Evolutionary conservation across 2,329 filamentous ascomycete species (phyloP), one percentile per base, ranked within the genome.

Genomic region (Madurella fahalii): DNA sequence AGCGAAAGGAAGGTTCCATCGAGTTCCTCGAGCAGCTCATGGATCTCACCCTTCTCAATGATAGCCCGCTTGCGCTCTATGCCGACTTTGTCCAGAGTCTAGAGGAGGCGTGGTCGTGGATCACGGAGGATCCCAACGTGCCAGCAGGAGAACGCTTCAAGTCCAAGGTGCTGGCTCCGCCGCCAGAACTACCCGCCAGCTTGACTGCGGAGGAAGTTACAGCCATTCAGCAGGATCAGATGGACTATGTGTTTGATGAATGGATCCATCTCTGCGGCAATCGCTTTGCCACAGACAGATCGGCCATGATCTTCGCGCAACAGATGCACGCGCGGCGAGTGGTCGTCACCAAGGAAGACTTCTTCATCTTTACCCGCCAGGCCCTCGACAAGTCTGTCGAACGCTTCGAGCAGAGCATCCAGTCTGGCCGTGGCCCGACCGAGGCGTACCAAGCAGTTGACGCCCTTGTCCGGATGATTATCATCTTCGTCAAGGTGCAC

Each of bases 231-330:
- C 83, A 85, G 58, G 90, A 95, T 58, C 90, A 96, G 69, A 84
- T 95, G 72, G 90, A 95, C 63, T 97, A 99, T 67, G 81, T 96
- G 17, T 96, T 99, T 65, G 91, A 93, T 42, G 94, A 99, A 73
- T 99, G 94, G 94, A 82, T 93, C 30, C 85, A 87, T 56, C 80
- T 96, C 8, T 87, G 81, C 73, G 87, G 87, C 69, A 89, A 90
- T 63, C 81, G 84, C n/a, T 84, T 86, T 61, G 83, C 86, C 4
- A 85, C 86, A 4, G 87, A 90, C 58, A 88, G 87, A 65, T 82
- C 86, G 0, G 78, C 85, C 51, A 75, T 81, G 5, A 82, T 89
- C 1, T 97, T 97, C 70, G 82, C 96, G 44, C 84, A 87, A 64
- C 93, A 97, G 69, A 76, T 97, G 66, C 87, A 93, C 64, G 79